phyloP scores from a whole-genome alignment of 345 rosid genomes.

The Dovyalis caffra region DNA sequence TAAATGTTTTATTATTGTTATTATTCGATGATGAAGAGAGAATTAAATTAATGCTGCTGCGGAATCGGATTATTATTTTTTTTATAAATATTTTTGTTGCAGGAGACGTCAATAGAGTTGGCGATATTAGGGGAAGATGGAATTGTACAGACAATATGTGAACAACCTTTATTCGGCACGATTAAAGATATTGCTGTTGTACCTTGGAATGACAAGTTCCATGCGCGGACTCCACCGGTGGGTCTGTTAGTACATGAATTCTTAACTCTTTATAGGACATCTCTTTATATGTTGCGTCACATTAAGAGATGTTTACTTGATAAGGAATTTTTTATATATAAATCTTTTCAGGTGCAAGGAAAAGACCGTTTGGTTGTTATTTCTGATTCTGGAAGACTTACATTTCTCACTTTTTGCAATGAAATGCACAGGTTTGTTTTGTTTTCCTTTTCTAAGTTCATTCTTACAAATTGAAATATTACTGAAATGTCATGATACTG shows the following conservation, averaged over 20 bases:
- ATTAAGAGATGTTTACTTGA: not conserved
- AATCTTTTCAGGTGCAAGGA: slow-evolving; percentile 52
- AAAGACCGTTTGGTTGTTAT: slow-evolving; percentile 80
- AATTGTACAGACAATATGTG: slow-evolving; percentile 66
- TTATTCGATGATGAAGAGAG: not conserved
- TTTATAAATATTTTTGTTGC: slow-evolving; percentile 9
- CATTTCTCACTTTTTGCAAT: slow-evolving; percentile 82
- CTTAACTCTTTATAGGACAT: no score
- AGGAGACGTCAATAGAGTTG: slow-evolving; percentile 95
- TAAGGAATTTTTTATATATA: no score
- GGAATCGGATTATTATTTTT: not conserved
- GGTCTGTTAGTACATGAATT: no score
- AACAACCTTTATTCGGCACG: slow-evolving; percentile 82
- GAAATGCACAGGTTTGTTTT: slow-evolving; percentile 88
- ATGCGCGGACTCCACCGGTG: slow-evolving; percentile 33
- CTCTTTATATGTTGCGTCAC: not conserved
- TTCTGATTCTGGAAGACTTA: slow-evolving; percentile 99
- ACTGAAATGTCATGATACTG: not conserved
- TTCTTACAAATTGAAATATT: slow-evolving; percentile 13
- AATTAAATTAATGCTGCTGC: not conserved
- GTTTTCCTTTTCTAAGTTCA: slow-evolving; percentile 12
- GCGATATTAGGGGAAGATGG: slow-evolving; percentile 78
- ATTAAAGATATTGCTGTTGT: slow-evolving; percentile 81
- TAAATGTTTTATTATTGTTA: no score
- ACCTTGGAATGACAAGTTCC: slow-evolving; percentile 58